Conservation (phyloP, 352 stramenopile genomes). For the Saprolegnia diclina region DNA sequence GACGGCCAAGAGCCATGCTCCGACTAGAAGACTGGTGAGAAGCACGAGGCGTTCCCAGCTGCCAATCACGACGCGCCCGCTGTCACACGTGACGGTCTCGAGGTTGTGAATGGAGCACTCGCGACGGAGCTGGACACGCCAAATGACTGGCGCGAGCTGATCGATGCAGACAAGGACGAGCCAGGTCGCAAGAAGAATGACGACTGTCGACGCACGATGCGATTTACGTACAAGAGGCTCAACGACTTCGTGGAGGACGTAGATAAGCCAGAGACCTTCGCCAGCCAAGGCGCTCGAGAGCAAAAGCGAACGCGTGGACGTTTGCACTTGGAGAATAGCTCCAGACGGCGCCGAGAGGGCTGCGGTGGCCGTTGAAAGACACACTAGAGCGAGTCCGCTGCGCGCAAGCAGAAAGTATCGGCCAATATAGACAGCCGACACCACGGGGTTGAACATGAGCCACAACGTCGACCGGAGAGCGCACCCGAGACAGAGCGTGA, state of each 20-base stretch:
- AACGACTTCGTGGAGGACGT: neutral
- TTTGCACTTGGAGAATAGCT: neutral
- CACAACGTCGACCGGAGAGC: neutral
- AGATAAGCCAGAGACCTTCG: neutral
- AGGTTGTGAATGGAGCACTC: neutral
- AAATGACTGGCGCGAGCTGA: neutral
- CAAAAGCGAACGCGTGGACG: neutral
- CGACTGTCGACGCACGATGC: neutral
- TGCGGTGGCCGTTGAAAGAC: neutral
- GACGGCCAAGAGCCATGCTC: neutral
- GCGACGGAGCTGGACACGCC: no score
- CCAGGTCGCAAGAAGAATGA: neutral
- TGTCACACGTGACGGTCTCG: neutral
- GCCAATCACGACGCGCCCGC: neutral
- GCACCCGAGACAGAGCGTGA: neutral
- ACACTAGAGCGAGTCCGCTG: neutral
- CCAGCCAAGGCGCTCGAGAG: neutral
- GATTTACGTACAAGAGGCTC: neutral
- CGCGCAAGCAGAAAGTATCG: neutral
- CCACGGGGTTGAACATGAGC: conserved; percentile 1
- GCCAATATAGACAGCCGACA: neutral
- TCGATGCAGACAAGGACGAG: neutral
- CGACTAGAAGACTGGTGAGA: neutral
- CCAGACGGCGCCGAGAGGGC: neutral
- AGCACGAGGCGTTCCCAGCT: no score